A percentile compares a stretch with the other conserved stretches of the same genome.
Conservation (phyloP, 352 stramenopile genomes). For the Thalassiosira mediterranea region DNA sequence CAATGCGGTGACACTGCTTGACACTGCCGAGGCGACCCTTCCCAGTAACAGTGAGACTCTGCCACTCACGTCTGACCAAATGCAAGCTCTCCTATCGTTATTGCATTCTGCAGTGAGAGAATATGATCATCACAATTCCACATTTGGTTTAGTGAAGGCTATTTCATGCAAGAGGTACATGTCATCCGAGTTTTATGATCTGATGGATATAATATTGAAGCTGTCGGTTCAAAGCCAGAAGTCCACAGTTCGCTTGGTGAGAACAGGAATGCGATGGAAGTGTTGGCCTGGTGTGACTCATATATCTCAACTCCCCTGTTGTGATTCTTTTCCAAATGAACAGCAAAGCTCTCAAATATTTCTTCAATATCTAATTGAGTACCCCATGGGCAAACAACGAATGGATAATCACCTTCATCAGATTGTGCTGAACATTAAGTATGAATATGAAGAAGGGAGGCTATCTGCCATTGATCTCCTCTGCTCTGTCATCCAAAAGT, state of each 20-base stretch:
- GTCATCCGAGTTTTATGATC: slow-evolving; percentile 94
- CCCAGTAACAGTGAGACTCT: slow-evolving; percentile 37
- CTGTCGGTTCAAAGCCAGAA: slow-evolving; percentile 92
- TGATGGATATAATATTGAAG: slow-evolving; percentile 93
- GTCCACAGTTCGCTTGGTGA: slow-evolving; percentile 85
- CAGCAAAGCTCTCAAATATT: slow-evolving; percentile 82
- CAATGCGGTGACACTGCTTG: slow-evolving; percentile 29
- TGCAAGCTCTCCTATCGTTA: slow-evolving; percentile 91
- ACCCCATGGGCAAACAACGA: slow-evolving; percentile 92
- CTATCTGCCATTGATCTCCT: slow-evolving; percentile 90
- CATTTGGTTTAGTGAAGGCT: slow-evolving; percentile 91
- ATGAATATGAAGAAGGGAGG: slow-evolving; percentile 93
- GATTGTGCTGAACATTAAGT: slow-evolving; percentile 94
- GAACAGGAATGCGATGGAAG: slow-evolving; percentile 14
- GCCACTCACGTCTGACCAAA: slow-evolving; percentile 75
- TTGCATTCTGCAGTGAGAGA: slow-evolving; percentile 91
- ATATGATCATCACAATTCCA: slow-evolving; percentile 93
- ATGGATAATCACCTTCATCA: slow-evolving; percentile 93
- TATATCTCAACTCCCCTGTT: background rate
- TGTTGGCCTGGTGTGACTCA: slow-evolving; percentile 1
- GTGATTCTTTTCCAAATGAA: slow-evolving; percentile 16
- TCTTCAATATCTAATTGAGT: slow-evolving; percentile 92
- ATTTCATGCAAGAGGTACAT: slow-evolving; percentile 89
- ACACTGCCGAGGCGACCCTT: slow-evolving; percentile 15
- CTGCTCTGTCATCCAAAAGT: slow-evolving; percentile 88